Evolutionary conservation across 2,329 filamentous ascomycete species (phyloP).

Genomic region (Hymenoscyphus fraxineus): DNA sequence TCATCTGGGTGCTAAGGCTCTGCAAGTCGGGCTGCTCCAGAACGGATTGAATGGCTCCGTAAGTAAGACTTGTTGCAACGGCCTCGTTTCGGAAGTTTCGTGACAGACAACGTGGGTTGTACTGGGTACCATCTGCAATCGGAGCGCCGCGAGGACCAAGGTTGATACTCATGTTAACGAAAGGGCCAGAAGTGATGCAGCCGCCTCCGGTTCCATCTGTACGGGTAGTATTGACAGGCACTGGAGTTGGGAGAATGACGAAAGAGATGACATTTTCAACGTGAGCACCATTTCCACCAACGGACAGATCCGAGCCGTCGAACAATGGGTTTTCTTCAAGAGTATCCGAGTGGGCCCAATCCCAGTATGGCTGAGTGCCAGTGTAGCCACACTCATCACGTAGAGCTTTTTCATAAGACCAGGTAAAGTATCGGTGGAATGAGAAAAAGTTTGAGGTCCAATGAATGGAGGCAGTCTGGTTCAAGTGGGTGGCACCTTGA

Average conservation of each 20-base stretch:
- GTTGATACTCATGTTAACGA: conserved; percentile 35
- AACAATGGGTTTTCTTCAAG: conserved; percentile 49
- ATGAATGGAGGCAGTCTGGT: conserved; percentile 25
- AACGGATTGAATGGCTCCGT: background rate
- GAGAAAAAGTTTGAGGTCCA: conserved; percentile 31
- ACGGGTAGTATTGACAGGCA: background rate
- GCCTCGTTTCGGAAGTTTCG: background rate
- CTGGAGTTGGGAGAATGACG: conserved; percentile 34
- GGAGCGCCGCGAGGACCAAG: conserved; percentile 19
- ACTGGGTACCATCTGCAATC: background rate
- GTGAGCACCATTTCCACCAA: conserved; percentile 45
- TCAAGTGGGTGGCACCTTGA: conserved; percentile 34
- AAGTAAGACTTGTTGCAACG: background rate
- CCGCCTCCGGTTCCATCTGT: conserved; percentile 47
- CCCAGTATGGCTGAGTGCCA: conserved; percentile 33
- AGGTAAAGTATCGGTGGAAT: conserved; percentile 42
- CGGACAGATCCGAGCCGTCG: conserved; percentile 42
- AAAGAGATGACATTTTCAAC: background rate
- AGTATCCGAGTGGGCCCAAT: conserved; percentile 41
- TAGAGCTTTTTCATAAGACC: conserved; percentile 40
- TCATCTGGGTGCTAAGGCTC: background rate
- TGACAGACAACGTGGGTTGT: conserved; percentile 9
- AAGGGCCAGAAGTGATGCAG: conserved; percentile 47
- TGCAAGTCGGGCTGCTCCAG: background rate
- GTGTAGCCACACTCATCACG: conserved; percentile 40